Percentiles rank a stretch among this genome's conserved stretches.
Conservation (phyloP, 108 stramenopile species). For the Cyclotella baltica region DNA sequence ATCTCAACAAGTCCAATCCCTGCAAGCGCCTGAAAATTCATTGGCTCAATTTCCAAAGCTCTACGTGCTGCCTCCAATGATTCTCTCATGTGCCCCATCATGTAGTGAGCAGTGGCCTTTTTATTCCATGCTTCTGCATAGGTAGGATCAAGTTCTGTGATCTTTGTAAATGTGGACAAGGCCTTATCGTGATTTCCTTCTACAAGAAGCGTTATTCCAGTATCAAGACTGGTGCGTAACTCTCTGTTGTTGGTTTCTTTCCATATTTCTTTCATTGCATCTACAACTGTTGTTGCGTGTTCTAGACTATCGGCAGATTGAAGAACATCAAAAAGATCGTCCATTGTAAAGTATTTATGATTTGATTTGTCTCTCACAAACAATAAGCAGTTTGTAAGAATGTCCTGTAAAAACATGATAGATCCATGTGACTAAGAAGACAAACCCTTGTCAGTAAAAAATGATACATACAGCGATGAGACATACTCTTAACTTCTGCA, state of each 20-base stretch:
- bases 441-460: neutral
- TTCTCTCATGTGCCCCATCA: slow-evolving; percentile 68
- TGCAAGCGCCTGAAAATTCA: slow-evolving; percentile 75
- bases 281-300: slow-evolving; percentile 60
- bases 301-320: slow-evolving; percentile 57
- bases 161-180: slow-evolving; percentile 50
- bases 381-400: slow-evolving; percentile 33
- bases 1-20: slow-evolving; percentile 77
- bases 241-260: slow-evolving; percentile 61
- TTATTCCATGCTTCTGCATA: slow-evolving; percentile 84
- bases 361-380: slow-evolving; percentile 22
- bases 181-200: slow-evolving; percentile 67
- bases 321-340: slow-evolving; percentile 59
- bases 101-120: slow-evolving; percentile 49
- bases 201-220: slow-evolving; percentile 62
- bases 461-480: neutral
- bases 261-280: slow-evolving; percentile 75
- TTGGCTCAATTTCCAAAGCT: slow-evolving; percentile 62
- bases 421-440: too few relatives aligned
- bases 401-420: slow-evolving; percentile 47
- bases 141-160: slow-evolving; percentile 64
- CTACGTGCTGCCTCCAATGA: slow-evolving; percentile 61
- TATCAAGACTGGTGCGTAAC: slow-evolving; percentile 61
- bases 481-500: neutral
- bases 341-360: slow-evolving; percentile 55